These are phyloP conservation scores for Trichoderma reesei DNA, from an alignment of 495 filamentous ascomycete genomes.

Conservation along the genomic window DNA sequence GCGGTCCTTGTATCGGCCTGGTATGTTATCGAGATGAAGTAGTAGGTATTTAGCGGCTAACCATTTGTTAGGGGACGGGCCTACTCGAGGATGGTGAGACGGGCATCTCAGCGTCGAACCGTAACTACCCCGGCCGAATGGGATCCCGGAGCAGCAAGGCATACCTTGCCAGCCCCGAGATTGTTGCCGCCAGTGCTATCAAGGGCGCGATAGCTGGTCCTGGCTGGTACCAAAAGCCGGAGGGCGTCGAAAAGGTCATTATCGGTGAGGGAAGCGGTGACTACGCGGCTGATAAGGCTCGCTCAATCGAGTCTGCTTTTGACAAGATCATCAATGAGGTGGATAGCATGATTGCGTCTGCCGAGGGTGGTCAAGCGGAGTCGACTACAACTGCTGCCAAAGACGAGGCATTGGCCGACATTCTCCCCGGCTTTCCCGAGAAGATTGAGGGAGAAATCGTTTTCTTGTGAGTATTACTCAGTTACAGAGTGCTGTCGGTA, in stretches of 20 bases:
- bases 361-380: neutral
- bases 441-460: constrained; percentile 57
- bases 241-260: constrained; percentile 54
- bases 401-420: constrained; percentile 37
- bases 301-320: constrained; percentile 55
- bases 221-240: constrained; percentile 67
- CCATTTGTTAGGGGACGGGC: constrained; percentile 36
- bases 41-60: neutral
- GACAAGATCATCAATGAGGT: constrained; percentile 57
- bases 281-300: constrained; percentile 45
- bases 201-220: constrained; percentile 69
- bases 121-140: constrained; percentile 94
- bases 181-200: constrained; percentile 83
- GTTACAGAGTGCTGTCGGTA: too few species aligned
- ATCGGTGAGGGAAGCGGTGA: constrained; percentile 63
- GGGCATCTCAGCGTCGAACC: constrained; percentile 81
- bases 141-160: constrained; percentile 72
- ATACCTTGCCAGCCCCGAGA: constrained; percentile 83
- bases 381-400: constrained; percentile 15
- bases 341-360: constrained; percentile 49
- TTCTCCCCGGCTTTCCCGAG: constrained; percentile 63
- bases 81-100: constrained; percentile 77
- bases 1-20: constrained; percentile 86
- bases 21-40: constrained; percentile 16
- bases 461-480: constrained; percentile 29